Base-by-base conservation (phyloP, 2,329 filamentous ascomycete genomes). In the Achaetomium macrosporum region DNA sequence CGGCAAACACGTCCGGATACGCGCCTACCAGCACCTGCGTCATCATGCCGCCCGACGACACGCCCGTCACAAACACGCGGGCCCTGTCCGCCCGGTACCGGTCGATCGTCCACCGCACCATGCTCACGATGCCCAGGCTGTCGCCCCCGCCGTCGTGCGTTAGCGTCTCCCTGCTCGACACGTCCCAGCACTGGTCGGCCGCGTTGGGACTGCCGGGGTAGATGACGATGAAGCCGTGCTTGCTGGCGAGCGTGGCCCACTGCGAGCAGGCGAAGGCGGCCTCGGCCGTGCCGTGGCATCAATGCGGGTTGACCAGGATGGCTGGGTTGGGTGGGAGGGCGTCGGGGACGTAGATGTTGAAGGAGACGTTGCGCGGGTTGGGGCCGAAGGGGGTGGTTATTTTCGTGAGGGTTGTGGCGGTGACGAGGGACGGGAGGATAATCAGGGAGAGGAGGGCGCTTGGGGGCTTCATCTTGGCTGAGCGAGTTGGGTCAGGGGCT, bases 151-250 rank as follows among this genome's bases (percentile, higher is more conserved):
- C 75, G 48, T 75, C 68, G 61, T 79, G 76, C 3, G 69, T 69
- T 1, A 80, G 68, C 0, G 75, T 73, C 10, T 71, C 65, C 33
- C 67, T 65, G 10, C 75, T 79, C 5, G 76, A 77, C 2, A 83
- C 77, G 53, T 83, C 81, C 79, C 80, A 83, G 67, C 81, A 83
- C n/a, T n/a, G n/a, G n/a, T n/a, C n/a, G n/a, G n/a, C n/a, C n/a
- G n/a, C n/a, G n/a, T n/a, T n/a, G n/a, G n/a, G n/a, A n/a, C n/a
- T n/a, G n/a, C n/a, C n/a, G n/a, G n/a, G n/a, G n/a, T n/a, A n/a
- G n/a, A n/a, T n/a, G n/a, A n/a, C n/a, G n/a, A n/a, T n/a, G 66
- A 78, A 83, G 37, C 78, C 79, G 46, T 78, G 70, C 29, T 68
- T 65, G 56, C 82, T 78, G 13, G 81, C 77, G 13, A 78, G 69